Conservation (phyloP, 768 basidiomycete genomes). For the Russula ochroleuca region DNA sequence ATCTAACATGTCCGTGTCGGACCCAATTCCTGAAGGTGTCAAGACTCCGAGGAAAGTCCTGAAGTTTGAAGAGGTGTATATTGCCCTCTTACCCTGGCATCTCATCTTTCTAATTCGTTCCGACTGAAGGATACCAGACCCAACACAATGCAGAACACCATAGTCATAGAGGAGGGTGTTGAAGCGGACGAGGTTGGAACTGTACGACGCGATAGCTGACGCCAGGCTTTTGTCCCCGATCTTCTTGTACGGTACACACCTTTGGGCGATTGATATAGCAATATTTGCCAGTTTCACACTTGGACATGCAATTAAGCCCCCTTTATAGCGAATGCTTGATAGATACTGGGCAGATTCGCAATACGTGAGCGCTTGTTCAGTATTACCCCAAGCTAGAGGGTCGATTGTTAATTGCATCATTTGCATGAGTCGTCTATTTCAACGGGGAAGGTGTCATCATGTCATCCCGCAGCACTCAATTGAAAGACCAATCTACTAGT, state of each 20-base stretch:
- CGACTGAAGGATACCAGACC: neutral
- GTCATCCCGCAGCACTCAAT: no score
- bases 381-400: neutral
- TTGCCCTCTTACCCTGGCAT: neutral
- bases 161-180: neutral
- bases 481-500: no score
- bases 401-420: neutral
- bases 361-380: neutral
- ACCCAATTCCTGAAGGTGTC: neutral
- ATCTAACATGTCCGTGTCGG: neutral
- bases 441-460: neutral
- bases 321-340: no score
- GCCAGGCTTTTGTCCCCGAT: neutral
- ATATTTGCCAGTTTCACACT: neutral
- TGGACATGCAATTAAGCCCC: neutral
- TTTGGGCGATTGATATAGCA: neutral
- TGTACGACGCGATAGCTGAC: neutral
- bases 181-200: neutral
- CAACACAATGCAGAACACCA: neutral
- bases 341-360: neutral
- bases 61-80: neutral
- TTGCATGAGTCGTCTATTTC: neutral
- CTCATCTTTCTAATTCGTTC: neutral
- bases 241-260: neutral
- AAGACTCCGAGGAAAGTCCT: neutral